A percentile compares a stretch with the other conserved stretches of the same genome.
These are phyloP conservation scores for Schizophyllum commune DNA, from an alignment of 1,284 basidiomycete genomes.

Conservation along the genomic window DNA sequence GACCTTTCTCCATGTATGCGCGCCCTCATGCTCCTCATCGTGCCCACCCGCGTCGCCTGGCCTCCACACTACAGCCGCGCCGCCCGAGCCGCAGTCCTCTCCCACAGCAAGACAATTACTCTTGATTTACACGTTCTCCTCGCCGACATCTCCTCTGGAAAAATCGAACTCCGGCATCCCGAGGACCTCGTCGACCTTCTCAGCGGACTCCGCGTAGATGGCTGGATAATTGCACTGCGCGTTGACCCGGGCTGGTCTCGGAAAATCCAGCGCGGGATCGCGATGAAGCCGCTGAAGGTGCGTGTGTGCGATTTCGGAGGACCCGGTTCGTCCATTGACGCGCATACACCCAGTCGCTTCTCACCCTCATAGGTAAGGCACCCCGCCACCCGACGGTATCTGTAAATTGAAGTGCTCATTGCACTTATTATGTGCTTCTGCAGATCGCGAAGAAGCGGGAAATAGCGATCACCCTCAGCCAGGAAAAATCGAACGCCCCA, in stretches of 20 bases:
- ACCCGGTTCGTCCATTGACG: conserved; percentile 4
- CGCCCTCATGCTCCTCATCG: conserved; percentile 23
- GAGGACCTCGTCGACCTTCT: conserved; percentile 22
- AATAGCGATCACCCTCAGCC: conserved; percentile 2
- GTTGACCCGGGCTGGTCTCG: conserved; percentile 16
- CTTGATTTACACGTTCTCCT: conserved; percentile 18
- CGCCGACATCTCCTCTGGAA: conserved; percentile 18
- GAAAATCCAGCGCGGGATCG: conserved; percentile 21
- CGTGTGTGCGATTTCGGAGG: conserved; percentile 11
- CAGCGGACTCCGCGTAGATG: conserved; percentile 21
- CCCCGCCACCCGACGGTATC: no score
- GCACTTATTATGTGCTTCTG: background rate
- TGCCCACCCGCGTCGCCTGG: conserved; percentile 24
- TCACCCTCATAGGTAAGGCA: background rate
- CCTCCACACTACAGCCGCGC: conserved; percentile 17
- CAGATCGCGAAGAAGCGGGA: background rate
- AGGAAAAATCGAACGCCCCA: background rate
- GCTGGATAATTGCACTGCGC: conserved; percentile 18
- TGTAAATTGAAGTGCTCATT: conserved; percentile 5
- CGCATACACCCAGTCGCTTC: conserved; percentile 1
- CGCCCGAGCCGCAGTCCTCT: conserved; percentile 9
- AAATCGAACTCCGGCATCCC: conserved; percentile 26
- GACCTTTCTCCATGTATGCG: conserved; percentile 10
- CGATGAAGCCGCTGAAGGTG: conserved; percentile 5
- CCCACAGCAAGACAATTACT: conserved; percentile 14